Base-by-base conservation (phyloP, 2,329 filamentous ascomycete species). In the Colletotrichum gigasporum region DNA sequence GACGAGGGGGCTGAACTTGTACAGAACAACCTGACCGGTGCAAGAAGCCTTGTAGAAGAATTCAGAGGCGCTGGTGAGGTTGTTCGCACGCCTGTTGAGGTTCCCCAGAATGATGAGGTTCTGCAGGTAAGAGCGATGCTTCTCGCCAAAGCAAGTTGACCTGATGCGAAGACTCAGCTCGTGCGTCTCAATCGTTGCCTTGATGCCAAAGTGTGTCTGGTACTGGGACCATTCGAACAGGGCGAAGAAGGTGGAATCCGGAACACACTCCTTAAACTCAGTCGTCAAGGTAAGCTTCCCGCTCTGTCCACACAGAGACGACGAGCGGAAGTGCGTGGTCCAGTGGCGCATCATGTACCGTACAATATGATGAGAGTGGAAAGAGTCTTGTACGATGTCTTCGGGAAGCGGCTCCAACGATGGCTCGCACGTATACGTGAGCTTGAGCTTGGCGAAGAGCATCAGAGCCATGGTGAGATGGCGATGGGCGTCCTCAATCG, bases 41-140 rank as follows among this genome's bases (percentile, higher is more conserved):
- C 69, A 70, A 4, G 71, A 72, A 8, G 78, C 78, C 7, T 72
- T 71, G 65, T 79, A 79, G 47, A 78, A 78, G 65, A 72, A 78
- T 26, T 71, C 71, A 2, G 77, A 71, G 3, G 72, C 74, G 10
- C 58, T 66, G 1, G 68, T 56, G 5, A 68, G 50, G 7, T 74
- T 71, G 0, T 69, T 70, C 20, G 69, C 61, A 1, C 65, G 57
- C 20, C 71, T 67, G 11, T 79, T 74, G 0, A 78, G 67, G 22
- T 71, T 72, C 9, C 76, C 77, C 22, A 80, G 71, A 5, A 73
- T 72, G 32, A 80, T 75, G 28, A 80, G 67, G 5, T 68, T 76
- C 69, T 80, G 78, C 5, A 80, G 68, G 0, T 79, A 76, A 0
- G 72, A 68, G 5, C 70, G 58, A 39, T 78, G 75, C 60, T 76